Percentiles rank a stretch among this genome's conserved stretches.
Evolutionary conservation across 192 early-diverging fungal species (phyloP).

Genomic region (Lunasporangiospora selenospora): DNA sequence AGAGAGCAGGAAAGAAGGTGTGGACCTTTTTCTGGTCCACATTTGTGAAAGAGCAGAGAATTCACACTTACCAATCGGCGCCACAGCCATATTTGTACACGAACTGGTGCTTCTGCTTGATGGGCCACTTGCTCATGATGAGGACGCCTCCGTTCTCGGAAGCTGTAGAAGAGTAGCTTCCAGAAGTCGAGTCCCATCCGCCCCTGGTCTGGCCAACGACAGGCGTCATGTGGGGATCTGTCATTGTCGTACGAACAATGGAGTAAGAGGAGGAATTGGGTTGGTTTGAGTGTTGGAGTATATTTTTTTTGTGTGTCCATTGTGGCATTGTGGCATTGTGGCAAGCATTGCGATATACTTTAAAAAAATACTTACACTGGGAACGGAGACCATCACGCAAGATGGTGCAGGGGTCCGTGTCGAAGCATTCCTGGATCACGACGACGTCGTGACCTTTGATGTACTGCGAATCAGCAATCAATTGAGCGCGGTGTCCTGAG

Average conservation of each 20-base stretch:
- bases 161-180: background rate
- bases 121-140: conserved; percentile 46
- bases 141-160: conserved; percentile 29
- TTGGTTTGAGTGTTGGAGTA: no score
- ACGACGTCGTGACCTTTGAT: conserved; percentile 38
- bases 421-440: conserved; percentile 36
- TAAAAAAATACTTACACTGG: conserved; percentile 22
- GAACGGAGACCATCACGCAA: conserved; percentile 12
- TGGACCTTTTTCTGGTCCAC: no score
- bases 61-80: conserved; percentile 24
- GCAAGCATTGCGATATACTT: no score
- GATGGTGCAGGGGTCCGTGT: conserved; percentile 7
- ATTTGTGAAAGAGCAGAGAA: no score
- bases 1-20: no score
- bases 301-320: no score
- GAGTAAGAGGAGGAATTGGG: no score
- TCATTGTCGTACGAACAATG: background rate
- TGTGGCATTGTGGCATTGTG: no score
- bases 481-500: conserved; percentile 15
- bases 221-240: conserved; percentile 35
- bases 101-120: conserved; percentile 29
- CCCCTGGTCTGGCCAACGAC: conserved; percentile 23
- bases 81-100: conserved; percentile 36
- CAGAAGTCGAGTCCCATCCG: conserved; percentile 33
- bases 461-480: conserved; percentile 30